Evolutionary conservation across 2,329 filamentous ascomycete species (phyloP).

Genomic region (Colletotrichum higginsianum): DNA sequence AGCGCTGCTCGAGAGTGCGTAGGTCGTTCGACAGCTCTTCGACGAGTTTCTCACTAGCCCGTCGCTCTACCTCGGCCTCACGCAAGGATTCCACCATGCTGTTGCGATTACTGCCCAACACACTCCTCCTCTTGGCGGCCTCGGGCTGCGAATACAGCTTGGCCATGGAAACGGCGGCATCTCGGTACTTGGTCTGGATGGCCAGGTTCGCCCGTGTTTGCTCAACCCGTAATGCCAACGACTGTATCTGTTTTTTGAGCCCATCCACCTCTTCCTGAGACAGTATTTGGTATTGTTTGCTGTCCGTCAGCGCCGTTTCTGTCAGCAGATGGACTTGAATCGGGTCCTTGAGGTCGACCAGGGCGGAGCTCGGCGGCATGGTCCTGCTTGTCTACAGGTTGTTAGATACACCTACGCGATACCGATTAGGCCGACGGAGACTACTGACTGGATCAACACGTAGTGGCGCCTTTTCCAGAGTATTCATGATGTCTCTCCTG

Average conservation of each 20-base stretch:
- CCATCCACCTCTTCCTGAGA: constrained; percentile 93
- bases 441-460: constrained; percentile 71
- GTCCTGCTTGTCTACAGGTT: constrained; percentile 63
- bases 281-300: constrained; percentile 86
- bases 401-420: constrained; percentile 36
- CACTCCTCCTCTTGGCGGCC: constrained; percentile 62
- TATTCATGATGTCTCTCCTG: constrained; percentile 67
- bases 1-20: constrained; percentile 82
- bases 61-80: constrained; percentile 81
- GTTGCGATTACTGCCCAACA: constrained; percentile 62
- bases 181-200: constrained; percentile 93
- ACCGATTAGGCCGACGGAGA: not conserved
- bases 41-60: constrained; percentile 83
- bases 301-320: constrained; percentile 93
- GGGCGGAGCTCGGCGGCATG: constrained; percentile 68
- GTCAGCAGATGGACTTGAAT: constrained; percentile 93
- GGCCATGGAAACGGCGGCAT: constrained; percentile 90
- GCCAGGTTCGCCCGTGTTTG: constrained; percentile 86
- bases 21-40: constrained; percentile 88
- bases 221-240: constrained; percentile 83
- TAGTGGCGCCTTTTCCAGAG: constrained; percentile 67
- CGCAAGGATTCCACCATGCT: constrained; percentile 66
- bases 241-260: constrained; percentile 87
- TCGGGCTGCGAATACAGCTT: constrained; percentile 79
- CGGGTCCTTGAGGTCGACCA: constrained; percentile 76